Evolutionary conservation across 306 rosid genomes (phyloP), one percentile per base, ranked within the genome.

Genomic region (Senna tora): DNA sequence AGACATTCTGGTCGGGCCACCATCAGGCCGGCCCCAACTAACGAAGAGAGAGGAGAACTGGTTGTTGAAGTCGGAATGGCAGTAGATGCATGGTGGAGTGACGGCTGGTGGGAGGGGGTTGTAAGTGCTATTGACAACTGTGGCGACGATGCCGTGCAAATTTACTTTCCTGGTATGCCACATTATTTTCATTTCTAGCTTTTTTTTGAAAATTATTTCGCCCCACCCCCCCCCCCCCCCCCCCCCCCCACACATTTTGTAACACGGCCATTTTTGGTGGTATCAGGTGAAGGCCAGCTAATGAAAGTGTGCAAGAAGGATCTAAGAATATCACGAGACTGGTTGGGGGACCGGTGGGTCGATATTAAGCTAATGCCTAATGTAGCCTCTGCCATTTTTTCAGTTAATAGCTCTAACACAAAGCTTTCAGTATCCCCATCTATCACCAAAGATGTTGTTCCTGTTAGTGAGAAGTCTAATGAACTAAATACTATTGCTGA

Each of bases 71-170:
- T 88, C 32, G 99, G 99, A 65, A 76, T 75, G 57, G 96, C 96
- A 39, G 86, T 94, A 41, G 99, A 94, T 79, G 99, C 93, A 54
- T 91, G 97, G 99, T 94, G 99, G 99, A 91, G 99, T 43, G 99
- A 94, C 75, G 99, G 99, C 45, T 94, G 99, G 99, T 94, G 99
- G 99, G 99, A 94, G 84, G 99, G 99, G 30, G 87, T 91, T 76
- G 83, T 87, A 55, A 85, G 82, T 74, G 85, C 82, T 79, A 65
- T 84, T 71, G 89, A 84, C 9, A 41, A 79, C 75, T 51, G 78
- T 11, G 63, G 74, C 16, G 79, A 80, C 69, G 87, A 78, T 43
- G 54, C 53, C 34, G 78, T 85, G 83, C 93, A 85, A 72, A 88
- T 89, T 67, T 91, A 83, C 83, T 79, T 89, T 67, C 90, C 95